A percentile compares a stretch with the other conserved stretches of the same genome.
These are phyloP conservation scores for Stephanodiscus triporus DNA, from an alignment of 108 stramenopile genomes.

Conservation along the genomic window DNA sequence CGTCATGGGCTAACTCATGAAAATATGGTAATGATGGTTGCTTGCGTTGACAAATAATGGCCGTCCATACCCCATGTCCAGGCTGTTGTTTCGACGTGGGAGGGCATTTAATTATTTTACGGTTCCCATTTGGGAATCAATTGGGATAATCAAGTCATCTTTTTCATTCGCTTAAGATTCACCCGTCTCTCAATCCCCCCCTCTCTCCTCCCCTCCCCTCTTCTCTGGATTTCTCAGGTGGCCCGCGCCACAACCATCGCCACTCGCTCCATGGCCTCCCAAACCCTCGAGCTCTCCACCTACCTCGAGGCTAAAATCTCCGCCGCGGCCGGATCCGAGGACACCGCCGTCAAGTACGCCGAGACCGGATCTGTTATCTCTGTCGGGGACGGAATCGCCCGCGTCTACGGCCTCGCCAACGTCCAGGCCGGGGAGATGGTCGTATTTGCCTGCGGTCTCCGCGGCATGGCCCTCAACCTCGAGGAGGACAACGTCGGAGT, in stretches of 20 bases:
- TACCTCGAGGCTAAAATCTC: constrained; percentile 97
- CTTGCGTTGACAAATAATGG: background rate
- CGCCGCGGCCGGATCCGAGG: constrained; percentile 82
- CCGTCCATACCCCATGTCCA: no score
- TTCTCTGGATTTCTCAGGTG: constrained; percentile 41
- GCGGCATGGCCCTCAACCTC: constrained; percentile 99
- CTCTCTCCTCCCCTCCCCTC: background rate
- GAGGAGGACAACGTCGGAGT: constrained; percentile 99
- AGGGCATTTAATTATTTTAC: no score
- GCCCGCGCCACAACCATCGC: constrained; percentile 61
- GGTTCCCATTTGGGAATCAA: no score
- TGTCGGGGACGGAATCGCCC: constrained; percentile 99
- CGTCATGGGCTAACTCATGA: no score
- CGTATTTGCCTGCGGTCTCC: constrained; percentile 94
- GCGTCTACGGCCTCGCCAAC: constrained; percentile 99
- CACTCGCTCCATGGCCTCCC: constrained; percentile 87
- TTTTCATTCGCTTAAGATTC: background rate
- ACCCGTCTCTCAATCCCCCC: background rate
- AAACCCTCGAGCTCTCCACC: constrained; percentile 94
- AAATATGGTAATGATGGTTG: no score
- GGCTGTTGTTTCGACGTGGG: no score
- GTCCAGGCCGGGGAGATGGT: constrained; percentile 99
- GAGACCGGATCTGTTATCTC: constrained; percentile 99
- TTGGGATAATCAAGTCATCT: no score
- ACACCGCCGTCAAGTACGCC: constrained; percentile 88